A percentile compares a stretch with the other conserved stretches of the same genome.
Conservation (phyloP, 2,329 filamentous ascomycete species). For the Sporothrix curviconia region DNA sequence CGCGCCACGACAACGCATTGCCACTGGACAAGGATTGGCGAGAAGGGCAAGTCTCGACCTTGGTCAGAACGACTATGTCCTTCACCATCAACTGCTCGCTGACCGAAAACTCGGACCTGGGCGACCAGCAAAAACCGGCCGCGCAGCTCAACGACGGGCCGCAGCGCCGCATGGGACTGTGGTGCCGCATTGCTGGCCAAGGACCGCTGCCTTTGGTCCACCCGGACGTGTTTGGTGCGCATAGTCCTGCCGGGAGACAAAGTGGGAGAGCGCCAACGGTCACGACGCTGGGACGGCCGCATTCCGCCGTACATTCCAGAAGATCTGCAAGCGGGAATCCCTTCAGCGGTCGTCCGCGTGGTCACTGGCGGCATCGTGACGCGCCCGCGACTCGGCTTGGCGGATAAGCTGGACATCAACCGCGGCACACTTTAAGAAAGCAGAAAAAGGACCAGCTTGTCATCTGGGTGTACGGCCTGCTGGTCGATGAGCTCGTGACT, state of each 20-base stretch:
- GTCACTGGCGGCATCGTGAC: slow-evolving; percentile 32
- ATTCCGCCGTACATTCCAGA: slow-evolving; percentile 28
- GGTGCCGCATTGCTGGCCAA: slow-evolving; percentile 33
- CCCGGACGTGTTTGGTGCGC: slow-evolving; percentile 35
- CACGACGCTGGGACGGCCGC: slow-evolving; percentile 28
- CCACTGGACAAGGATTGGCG: slow-evolving; percentile 20
- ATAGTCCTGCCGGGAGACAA: slow-evolving; percentile 30
- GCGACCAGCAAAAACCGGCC: slow-evolving; percentile 28
- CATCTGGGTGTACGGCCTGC: slow-evolving; percentile 36
- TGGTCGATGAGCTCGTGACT: slow-evolving; percentile 31
- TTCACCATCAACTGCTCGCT: slow-evolving; percentile 34
- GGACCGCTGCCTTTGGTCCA: slow-evolving; percentile 31
- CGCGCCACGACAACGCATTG: slow-evolving; percentile 25
- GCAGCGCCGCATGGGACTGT: slow-evolving; percentile 36
- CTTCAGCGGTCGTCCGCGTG: slow-evolving; percentile 28
- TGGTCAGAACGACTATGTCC: slow-evolving; percentile 29
- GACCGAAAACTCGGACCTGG: slow-evolving; percentile 30
- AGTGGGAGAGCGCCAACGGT: slow-evolving; percentile 36
- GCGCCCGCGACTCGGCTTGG: slow-evolving; percentile 35
- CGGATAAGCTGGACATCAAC: slow-evolving; percentile 34
- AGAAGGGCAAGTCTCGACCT: slow-evolving; percentile 22
- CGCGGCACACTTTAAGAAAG: slow-evolving; percentile 32
- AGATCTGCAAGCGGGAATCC: slow-evolving; percentile 25
- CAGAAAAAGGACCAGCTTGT: slow-evolving; percentile 30
- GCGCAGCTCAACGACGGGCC: slow-evolving; percentile 24